Evolutionary conservation across 306 rosid genomes (phyloP).

Genomic region (Ormosia semicastrata): DNA sequence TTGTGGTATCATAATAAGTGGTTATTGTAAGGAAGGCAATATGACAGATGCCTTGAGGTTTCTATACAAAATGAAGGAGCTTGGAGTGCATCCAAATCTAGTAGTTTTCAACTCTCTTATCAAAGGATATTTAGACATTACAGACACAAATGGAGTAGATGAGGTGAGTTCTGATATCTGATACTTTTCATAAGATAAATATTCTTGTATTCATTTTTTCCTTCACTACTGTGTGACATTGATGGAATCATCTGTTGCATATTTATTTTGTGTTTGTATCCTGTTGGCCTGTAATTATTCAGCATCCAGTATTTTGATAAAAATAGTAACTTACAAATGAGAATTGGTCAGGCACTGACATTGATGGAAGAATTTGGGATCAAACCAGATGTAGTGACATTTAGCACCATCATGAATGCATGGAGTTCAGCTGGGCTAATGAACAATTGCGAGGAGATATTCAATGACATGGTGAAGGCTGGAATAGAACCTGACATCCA

Average conservation of each 20-base stretch:
- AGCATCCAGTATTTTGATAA: background rate
- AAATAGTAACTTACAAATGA: slow-evolving; percentile 18
- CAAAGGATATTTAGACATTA: slow-evolving; percentile 78
- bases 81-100: slow-evolving; percentile 74
- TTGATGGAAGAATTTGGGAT: slow-evolving; percentile 90
- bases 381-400: slow-evolving; percentile 91
- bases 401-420: slow-evolving; percentile 93
- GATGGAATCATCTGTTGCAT: background rate
- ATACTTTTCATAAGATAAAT: background rate
- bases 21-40: slow-evolving; percentile 87
- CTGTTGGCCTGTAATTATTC: slow-evolving; percentile 1
- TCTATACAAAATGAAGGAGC: slow-evolving; percentile 75
- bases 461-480: slow-evolving; percentile 76
- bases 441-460: slow-evolving; percentile 80
- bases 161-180: slow-evolving; percentile 48
- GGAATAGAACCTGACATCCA: slow-evolving; percentile 84
- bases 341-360: slow-evolving; percentile 73
- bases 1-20: slow-evolving; percentile 77
- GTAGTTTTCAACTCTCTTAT: slow-evolving; percentile 83
- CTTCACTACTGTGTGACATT: too few species aligned
- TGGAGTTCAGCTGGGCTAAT: slow-evolving; percentile 92
- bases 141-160: slow-evolving; percentile 73
- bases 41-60: slow-evolving; percentile 82
- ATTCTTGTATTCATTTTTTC: too few species aligned
- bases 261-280: slow-evolving; percentile 1